phyloP scores from a whole-genome alignment of 1,284 basidiomycete species.

The Sanghuangporus sanghuang region DNA sequence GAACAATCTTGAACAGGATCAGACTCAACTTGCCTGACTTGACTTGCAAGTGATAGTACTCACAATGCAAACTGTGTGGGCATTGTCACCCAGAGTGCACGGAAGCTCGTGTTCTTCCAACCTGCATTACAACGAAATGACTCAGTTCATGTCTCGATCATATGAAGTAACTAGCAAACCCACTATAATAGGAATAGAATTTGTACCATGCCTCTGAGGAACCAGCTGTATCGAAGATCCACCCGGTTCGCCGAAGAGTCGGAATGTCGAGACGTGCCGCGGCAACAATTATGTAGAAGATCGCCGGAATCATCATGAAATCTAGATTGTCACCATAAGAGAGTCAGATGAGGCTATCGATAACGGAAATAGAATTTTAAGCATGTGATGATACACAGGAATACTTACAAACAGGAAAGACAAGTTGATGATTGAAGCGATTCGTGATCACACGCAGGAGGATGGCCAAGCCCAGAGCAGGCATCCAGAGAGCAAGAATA shows the following conservation, averaged over 20 bases:
- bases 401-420: conserved; percentile 82
- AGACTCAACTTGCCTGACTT: neutral
- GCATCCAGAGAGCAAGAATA: conserved; percentile 68
- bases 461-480: conserved; percentile 76
- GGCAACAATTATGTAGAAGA: conserved; percentile 81
- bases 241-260: conserved; percentile 62
- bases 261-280: conserved; percentile 61
- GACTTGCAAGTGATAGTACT: conserved; percentile 27
- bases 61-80: conserved; percentile 79
- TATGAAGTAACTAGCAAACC: conserved; percentile 19
- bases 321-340: conserved; percentile 37
- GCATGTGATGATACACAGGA: neutral
- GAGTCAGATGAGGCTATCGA: neutral
- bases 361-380: neutral
- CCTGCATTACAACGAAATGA: conserved; percentile 36
- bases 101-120: conserved; percentile 54
- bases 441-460: conserved; percentile 79
- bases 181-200: conserved; percentile 77
- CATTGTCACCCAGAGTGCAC: conserved; percentile 67
- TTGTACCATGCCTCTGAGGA: conserved; percentile 72
- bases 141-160: neutral
- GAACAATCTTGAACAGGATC: conserved; percentile 50
- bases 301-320: conserved; percentile 77
- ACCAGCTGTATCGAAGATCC: conserved; percentile 84
- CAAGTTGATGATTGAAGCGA: conserved; percentile 80